A percentile compares a stretch with the other conserved stretches of the same genome.
Evolutionary conservation across 2,329 filamentous ascomycete species (phyloP).

Genomic region (Apiospora aurea): DNA sequence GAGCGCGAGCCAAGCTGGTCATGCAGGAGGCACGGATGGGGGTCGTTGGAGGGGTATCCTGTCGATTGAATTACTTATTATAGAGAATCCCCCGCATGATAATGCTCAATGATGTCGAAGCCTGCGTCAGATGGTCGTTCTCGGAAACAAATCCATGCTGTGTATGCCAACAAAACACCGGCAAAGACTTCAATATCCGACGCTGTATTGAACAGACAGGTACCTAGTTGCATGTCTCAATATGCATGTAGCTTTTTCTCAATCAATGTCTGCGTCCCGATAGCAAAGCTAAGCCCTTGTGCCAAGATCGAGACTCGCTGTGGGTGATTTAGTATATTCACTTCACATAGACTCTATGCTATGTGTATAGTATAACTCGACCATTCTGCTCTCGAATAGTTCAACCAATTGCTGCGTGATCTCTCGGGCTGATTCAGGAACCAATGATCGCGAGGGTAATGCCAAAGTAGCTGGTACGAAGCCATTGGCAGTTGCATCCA

Average conservation of each 20-base stretch:
- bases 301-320: background rate
- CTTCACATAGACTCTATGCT: background rate
- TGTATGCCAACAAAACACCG: background rate
- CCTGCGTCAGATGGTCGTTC: background rate
- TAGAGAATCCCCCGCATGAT: conserved; percentile 7
- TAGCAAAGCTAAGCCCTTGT: background rate
- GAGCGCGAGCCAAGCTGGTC: background rate
- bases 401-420: background rate
- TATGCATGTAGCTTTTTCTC: background rate
- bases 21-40: conserved; percentile 13
- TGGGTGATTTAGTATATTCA: no score
- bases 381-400: background rate
- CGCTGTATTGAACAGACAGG: background rate
- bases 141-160: background rate
- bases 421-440: background rate
- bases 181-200: background rate
- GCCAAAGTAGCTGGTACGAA: conserved; percentile 11
- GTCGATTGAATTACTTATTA: background rate
- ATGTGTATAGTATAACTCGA: background rate
- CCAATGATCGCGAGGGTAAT: background rate
- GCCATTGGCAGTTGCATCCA: conserved; percentile 9
- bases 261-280: background rate
- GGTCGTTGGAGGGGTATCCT: conserved; percentile 1
- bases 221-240: background rate
- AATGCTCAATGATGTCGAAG: conserved; percentile 6